Evolutionary conservation across 2,329 filamentous ascomycete genomes (phyloP).

Genomic region (Paracorniculantispora psalliotae): DNA sequence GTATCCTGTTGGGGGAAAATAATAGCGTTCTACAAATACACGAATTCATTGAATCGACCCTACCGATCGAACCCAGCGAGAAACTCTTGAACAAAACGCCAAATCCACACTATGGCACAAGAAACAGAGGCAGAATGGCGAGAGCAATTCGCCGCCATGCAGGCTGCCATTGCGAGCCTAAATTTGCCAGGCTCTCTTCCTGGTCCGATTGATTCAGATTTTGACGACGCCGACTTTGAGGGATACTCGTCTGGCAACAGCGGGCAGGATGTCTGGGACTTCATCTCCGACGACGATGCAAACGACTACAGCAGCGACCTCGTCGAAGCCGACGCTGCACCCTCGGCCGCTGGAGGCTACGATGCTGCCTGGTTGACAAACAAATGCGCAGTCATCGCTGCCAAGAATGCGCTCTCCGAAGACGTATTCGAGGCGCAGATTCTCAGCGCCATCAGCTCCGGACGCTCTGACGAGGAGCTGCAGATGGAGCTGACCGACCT

Average conservation of each 20-base stretch:
- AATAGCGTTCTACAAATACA: not conserved
- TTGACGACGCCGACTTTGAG: conserved; percentile 60
- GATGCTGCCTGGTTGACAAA: conserved; percentile 65
- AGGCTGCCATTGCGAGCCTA: conserved; percentile 72
- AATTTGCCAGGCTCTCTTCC: conserved; percentile 39
- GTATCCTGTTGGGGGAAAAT: not conserved
- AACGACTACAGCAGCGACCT: conserved; percentile 62
- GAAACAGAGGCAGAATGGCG: conserved; percentile 67
- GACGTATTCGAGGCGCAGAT: conserved; percentile 75
- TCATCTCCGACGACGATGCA: conserved; percentile 71
- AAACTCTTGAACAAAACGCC: not conserved
- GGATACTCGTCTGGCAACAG: conserved; percentile 53
- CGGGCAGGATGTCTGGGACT: conserved; percentile 86
- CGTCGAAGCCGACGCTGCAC: conserved; percentile 39
- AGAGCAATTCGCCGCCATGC: conserved; percentile 79
- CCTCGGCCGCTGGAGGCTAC: conserved; percentile 35
- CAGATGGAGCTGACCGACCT: conserved; percentile 87
- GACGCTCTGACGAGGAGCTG: conserved; percentile 73
- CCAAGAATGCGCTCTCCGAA: conserved; percentile 61
- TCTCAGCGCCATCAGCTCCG: conserved; percentile 64
- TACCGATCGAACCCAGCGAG: not conserved
- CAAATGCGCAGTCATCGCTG: conserved; percentile 63
- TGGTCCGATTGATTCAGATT: conserved; percentile 42
- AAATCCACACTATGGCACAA: conserved; percentile 2
- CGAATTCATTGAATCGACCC: too few species aligned